Base-by-base conservation (phyloP, 768 basidiomycete genomes). In the Sarcomyxa edulis region DNA sequence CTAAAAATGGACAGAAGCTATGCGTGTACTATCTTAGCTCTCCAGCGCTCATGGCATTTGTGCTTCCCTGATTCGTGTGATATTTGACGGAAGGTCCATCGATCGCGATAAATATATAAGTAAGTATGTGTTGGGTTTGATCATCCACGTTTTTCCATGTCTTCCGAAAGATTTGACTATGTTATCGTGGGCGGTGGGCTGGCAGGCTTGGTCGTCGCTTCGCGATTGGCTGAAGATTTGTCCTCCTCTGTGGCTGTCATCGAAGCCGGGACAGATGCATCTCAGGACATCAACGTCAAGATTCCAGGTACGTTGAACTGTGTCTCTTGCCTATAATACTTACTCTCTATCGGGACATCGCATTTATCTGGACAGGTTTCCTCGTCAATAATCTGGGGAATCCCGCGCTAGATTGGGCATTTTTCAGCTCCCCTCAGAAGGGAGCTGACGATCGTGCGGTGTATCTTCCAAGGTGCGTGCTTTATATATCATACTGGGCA, bases 191-290 rank as follows among this genome's bases (percentile, higher is more conserved):
- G n/a, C n/a, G n/a, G n/a, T n/a, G n/a, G n/a, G n/a, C n/a, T n/a
- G 32, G 31, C 40, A 11, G 40, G 40, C 11, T 21, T 41, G 14
- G 40, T 28, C 14, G 31, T 41, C 15, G 40, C 40, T 18, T 25
- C 40, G 11, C 40, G 40, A 12, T 24, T 41, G 15, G 24, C 40
- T 15, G 32, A 41, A 16, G 27, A 41, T 12, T 32, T 25, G 10
- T 15, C 8, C 14, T 24, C 27, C 14, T 16, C 40, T 4, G 40
- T 41, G n/a, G 32, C 23, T 19, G 40, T 41, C 20, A 14, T 41
- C 6, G 40, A 41, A 26, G 40, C 40, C 9, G 40, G 40, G 10
- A 12, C 24, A 35, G 40, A 33, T 12, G 16, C 18, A 16, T 33
- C 40, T 1, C 11, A 41, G n/a, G 31, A 34, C 9, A n/a, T 24